Evolutionary conservation across 2,329 filamentous ascomycete species (phyloP).

Genomic region (Pyrenochaeta sp.): DNA sequence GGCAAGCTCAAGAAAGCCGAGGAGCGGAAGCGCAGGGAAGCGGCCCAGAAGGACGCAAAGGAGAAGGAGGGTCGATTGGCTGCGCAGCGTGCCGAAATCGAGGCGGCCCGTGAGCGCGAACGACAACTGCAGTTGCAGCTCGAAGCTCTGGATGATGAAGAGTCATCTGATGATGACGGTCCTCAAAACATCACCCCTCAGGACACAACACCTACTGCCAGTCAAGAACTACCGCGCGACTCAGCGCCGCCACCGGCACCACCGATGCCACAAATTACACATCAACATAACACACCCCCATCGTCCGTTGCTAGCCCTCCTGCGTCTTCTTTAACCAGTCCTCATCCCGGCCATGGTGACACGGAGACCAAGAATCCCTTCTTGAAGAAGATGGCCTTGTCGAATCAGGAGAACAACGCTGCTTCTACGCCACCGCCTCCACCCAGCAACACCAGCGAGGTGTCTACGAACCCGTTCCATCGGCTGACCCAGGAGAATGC

Average conservation of each 20-base stretch:
- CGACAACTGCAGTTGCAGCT: slow-evolving; percentile 88
- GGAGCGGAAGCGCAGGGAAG: slow-evolving; percentile 92
- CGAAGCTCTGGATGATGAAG: slow-evolving; percentile 76
- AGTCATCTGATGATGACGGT: slow-evolving; percentile 76
- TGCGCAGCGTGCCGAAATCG: slow-evolving; percentile 87
- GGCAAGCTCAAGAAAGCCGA: slow-evolving; percentile 97
- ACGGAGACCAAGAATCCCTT: slow-evolving; percentile 93
- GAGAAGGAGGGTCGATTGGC: slow-evolving; percentile 87
- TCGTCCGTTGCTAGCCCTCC: slow-evolving; percentile 56
- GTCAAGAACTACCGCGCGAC: slow-evolving; percentile 60
- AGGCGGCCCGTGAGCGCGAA: slow-evolving; percentile 88
- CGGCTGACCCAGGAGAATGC: slow-evolving; percentile 75
- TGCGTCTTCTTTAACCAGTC: slow-evolving; percentile 59
- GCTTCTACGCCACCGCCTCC: slow-evolving; percentile 51
- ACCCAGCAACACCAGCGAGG: slow-evolving; percentile 54
- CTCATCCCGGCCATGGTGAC: slow-evolving; percentile 63
- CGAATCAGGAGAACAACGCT: slow-evolving; percentile 62
- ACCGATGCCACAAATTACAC: slow-evolving; percentile 45
- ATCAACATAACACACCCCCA: slow-evolving; percentile 55
- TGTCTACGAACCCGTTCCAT: slow-evolving; percentile 92
- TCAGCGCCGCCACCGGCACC: slow-evolving; percentile 58
- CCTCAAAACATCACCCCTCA: slow-evolving; percentile 73
- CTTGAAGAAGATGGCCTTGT: slow-evolving; percentile 85
- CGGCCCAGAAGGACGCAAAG: slow-evolving; percentile 82
- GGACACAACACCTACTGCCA: slow-evolving; percentile 66